These are phyloP conservation scores for Salvia splendens DNA, from an alignment of 257 asterid genomes.

Conservation along the genomic window DNA sequence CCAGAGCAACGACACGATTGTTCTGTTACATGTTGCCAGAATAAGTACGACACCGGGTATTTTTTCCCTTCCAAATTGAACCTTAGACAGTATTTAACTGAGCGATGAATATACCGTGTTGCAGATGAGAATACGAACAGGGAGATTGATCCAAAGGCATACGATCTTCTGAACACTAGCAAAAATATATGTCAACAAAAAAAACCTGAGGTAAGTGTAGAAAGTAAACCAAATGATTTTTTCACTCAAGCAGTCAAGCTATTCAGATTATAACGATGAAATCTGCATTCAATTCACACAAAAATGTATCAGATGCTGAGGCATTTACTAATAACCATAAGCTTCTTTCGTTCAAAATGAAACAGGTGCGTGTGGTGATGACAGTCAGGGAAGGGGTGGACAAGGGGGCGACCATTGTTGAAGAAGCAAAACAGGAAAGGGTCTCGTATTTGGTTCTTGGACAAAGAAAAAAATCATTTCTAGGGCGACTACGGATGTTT, in stretches of 20 bases:
- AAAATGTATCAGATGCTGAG: neutral
- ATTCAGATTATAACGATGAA: no score
- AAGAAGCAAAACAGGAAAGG: slow-evolving; percentile 55
- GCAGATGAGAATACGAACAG: slow-evolving; percentile 48
- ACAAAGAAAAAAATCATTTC: slow-evolving; percentile 53
- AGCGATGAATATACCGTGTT: slow-evolving; percentile 16
- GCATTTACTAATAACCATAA: no score
- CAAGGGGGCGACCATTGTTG: slow-evolving; percentile 63
- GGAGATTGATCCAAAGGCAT: slow-evolving; percentile 39
- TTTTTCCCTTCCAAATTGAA: neutral
- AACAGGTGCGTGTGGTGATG: slow-evolving; percentile 71
- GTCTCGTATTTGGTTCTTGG: slow-evolving; percentile 75
- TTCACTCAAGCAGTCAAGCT: no score
- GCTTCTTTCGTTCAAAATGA: slow-evolving; percentile 19
- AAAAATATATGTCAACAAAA: slow-evolving; percentile 51
- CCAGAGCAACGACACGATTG: slow-evolving; percentile 63
- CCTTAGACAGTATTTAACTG: neutral
- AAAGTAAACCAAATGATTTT: neutral
- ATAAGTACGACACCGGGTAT: slow-evolving; percentile 40
- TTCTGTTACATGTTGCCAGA: slow-evolving; percentile 65
- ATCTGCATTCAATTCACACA: neutral
- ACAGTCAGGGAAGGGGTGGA: slow-evolving; percentile 63
- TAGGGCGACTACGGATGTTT: slow-evolving; percentile 60
- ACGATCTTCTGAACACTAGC: slow-evolving; percentile 47
- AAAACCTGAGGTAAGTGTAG: slow-evolving; percentile 61